These are phyloP conservation scores for Lactifluus echinatus DNA, from an alignment of 768 basidiomycete genomes.

Conservation along the genomic window DNA sequence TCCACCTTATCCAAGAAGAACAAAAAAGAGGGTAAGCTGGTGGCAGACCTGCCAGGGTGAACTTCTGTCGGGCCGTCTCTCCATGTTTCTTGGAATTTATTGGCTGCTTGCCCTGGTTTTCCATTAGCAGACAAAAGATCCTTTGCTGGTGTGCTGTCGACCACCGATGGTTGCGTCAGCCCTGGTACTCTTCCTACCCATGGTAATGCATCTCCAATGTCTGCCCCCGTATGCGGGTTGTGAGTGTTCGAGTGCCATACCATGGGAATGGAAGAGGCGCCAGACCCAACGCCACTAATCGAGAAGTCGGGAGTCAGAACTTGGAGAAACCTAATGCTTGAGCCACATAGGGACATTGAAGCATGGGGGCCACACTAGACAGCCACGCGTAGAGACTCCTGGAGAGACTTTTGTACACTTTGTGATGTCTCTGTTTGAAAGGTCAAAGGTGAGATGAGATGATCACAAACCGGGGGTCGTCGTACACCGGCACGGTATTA, in stretches of 20 bases:
- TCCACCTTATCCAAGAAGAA: not conserved
- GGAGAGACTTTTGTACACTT: not conserved
- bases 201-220: slow-evolving; percentile 21
- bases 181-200: slow-evolving; percentile 28
- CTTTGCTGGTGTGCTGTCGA: not conserved
- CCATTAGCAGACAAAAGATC: not conserved
- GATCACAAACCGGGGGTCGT: not conserved
- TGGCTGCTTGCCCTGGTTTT: not conserved
- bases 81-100: not conserved
- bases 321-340: not conserved
- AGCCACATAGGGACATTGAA: not conserved
- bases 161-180: not conserved
- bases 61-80: not conserved
- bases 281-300: slow-evolving; percentile 12
- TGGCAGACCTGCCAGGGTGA: not conserved
- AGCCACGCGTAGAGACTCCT: not conserved
- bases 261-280: slow-evolving; percentile 43
- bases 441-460: not conserved
- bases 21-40: not conserved
- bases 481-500: not conserved
- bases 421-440: not conserved
- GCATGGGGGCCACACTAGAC: not conserved
- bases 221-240: slow-evolving; percentile 6
- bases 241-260: slow-evolving; percentile 30
- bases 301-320: not conserved